Base-by-base conservation (phyloP, 108 stramenopile genomes). In the Fragilariopsis cylindrus region DNA sequence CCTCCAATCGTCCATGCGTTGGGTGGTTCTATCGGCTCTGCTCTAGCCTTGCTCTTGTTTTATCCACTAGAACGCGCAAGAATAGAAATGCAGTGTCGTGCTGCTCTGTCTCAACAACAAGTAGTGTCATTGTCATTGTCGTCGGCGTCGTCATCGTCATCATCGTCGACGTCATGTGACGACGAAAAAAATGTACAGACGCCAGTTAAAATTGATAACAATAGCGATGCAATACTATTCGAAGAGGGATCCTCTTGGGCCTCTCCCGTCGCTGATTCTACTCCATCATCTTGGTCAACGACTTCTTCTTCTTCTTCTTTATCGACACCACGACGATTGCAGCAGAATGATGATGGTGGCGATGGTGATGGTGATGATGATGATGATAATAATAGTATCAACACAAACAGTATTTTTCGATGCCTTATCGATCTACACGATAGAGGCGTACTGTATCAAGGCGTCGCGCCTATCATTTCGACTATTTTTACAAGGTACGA, bases 11-110 rank as follows among this genome's bases (percentile, higher is more conserved):
- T 79, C 39, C 90, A 92, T 69, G 90, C 90, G 4, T 76, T 92
- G 49, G 85, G 85, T 39, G 93, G 93, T 19, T 86, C 91, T 5
- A 60, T 92, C 15, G 93, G 90, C 16, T 84, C 85, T 18, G 91
- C 93, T 21, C 69, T 91, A 42, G 88, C 91, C 5, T 70, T 90
- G 57, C 76, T 90, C 56, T 53, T 85, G 49, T 81, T 91, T 30
- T 95, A 91, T 76, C 93, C 93, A 7, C 67, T 95, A 54, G 93
- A 95, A 78, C 76, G 91, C 15, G 81, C 85, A 40, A 73, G 87
- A 53, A 82, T 89, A 30, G 88, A 92, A 80, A 50, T 92, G 52
- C 88, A 88, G 74, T 62, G 82, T 15, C 60, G 60, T 45, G 80
- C 82, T 60, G 21, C 71, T 6, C 45, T 4, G 30, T 30, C 30